Evolutionary conservation across 2,329 filamentous ascomycete species (phyloP).

Genomic region (Neonectria ditissima): DNA sequence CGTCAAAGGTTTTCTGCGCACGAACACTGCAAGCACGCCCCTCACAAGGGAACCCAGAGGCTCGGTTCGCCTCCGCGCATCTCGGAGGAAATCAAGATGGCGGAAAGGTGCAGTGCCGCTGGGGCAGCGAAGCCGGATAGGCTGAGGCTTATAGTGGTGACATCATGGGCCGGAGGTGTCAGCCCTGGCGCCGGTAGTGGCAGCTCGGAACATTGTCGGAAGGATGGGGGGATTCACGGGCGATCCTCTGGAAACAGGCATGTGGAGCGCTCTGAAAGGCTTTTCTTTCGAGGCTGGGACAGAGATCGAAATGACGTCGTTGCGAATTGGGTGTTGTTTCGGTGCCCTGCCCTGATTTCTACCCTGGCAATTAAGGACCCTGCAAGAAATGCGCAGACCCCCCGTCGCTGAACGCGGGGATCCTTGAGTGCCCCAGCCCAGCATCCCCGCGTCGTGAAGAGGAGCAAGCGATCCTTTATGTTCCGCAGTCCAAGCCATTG

Average conservation of each 20-base stretch:
- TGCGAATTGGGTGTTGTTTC: background rate
- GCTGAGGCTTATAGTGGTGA: background rate
- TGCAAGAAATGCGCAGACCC: background rate
- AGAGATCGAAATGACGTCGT: background rate
- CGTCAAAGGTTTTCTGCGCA: background rate
- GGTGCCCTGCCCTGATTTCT: background rate
- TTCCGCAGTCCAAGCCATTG: background rate
- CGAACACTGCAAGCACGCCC: background rate
- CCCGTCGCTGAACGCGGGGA: background rate
- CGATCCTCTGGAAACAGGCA: background rate
- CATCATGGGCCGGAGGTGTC: slow-evolving; percentile 1
- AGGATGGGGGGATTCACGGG: background rate
- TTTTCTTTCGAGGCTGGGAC: background rate
- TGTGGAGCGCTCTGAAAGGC: no score
- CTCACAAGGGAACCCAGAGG: background rate
- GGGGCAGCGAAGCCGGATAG: background rate
- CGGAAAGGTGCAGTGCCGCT: background rate
- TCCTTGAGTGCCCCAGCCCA: background rate
- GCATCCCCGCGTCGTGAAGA: background rate
- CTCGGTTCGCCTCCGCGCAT: slow-evolving; percentile 7
- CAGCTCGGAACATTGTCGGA: background rate
- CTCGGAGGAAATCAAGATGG: background rate
- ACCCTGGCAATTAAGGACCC: background rate
- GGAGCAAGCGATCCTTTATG: background rate
- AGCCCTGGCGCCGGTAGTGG: slow-evolving; percentile 1